phyloP scores from a whole-genome alignment of 108 stramenopile genomes.

The Pinguiococcus pyrenoidosus region DNA sequence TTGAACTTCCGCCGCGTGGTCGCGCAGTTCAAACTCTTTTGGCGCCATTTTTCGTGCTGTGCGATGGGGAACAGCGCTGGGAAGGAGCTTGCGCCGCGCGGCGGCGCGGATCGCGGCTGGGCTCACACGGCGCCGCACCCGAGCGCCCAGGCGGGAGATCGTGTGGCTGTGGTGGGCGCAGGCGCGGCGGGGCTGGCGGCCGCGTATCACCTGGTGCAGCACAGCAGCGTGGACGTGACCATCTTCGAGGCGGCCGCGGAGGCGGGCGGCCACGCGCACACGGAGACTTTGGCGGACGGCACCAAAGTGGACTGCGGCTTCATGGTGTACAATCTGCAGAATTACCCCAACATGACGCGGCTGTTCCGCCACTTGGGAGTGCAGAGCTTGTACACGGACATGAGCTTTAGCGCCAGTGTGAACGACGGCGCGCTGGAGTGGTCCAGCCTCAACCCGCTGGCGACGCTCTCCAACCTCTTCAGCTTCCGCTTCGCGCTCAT shows the following conservation, averaged over 20 bases:
- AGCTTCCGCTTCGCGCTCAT: constrained; percentile 56
- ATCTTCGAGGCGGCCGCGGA: constrained; percentile 58
- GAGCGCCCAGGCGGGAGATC: no score
- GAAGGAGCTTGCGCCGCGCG: no score
- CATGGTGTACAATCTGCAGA: constrained; percentile 85
- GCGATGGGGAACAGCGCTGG: no score
- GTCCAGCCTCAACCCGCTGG: constrained; percentile 49
- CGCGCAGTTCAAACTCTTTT: no score
- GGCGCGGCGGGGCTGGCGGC: constrained; percentile 1
- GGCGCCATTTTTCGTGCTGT: no score
- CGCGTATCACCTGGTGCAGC: constrained; percentile 2
- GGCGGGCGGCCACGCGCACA: constrained; percentile 79
- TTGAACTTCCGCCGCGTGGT: no score
- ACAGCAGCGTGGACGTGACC: no score
- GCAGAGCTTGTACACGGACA: constrained; percentile 21
- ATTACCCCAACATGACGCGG: constrained; percentile 82
- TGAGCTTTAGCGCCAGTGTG: constrained; percentile 70
- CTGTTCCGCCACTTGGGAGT: constrained; percentile 70
- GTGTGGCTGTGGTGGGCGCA: neutral
- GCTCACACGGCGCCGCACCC: no score
- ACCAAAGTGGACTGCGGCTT: constrained; percentile 59
- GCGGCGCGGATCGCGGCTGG: no score
- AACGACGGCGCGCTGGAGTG: constrained; percentile 76
- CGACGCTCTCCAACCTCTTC: constrained; percentile 42
- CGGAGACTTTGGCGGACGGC: constrained; percentile 38